These are phyloP conservation scores for Stagonosporopsis rhizophila DNA, from an alignment of 2,329 filamentous ascomycete genomes.

Conservation along the genomic window DNA sequence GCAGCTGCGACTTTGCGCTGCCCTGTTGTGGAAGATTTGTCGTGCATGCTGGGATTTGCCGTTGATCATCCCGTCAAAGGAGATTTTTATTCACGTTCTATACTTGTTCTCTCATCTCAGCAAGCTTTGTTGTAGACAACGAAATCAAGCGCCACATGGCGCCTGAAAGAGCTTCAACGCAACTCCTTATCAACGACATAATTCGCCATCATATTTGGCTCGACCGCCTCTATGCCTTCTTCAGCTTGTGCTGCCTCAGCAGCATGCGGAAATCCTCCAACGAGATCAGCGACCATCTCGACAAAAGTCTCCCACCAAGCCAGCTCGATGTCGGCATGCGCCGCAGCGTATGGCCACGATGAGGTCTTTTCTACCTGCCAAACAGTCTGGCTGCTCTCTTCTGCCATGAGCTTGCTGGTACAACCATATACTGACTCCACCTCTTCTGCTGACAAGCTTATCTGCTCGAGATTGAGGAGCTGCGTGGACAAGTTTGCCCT, in stretches of 20 bases:
- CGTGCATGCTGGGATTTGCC: too few species aligned
- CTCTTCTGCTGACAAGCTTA: not conserved
- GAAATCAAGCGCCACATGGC: not conserved
- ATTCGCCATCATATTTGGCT: not conserved
- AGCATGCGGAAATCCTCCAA: not conserved
- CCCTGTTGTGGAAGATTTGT: not conserved
- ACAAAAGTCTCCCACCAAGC: constrained; percentile 4
- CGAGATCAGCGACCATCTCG: not conserved
- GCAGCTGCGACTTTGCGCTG: not conserved
- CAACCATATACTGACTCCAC: not conserved
- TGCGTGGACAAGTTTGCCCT: not conserved
- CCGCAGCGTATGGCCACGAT: not conserved
- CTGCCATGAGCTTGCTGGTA: not conserved
- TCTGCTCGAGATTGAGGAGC: not conserved
- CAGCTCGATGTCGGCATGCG: not conserved
- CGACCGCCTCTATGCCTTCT: not conserved
- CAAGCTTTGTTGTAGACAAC: not conserved
- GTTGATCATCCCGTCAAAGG: too few species aligned
- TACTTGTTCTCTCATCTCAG: not conserved
- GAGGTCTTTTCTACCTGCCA: not conserved
- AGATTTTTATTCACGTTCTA: too few species aligned
- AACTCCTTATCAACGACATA: not conserved
- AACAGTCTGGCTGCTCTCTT: not conserved
- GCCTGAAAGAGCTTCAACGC: too few species aligned
- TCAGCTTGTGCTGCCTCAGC: not conserved